Conservation (phyloP, 208 protist genomes). For the Leishmania turanica region DNA sequence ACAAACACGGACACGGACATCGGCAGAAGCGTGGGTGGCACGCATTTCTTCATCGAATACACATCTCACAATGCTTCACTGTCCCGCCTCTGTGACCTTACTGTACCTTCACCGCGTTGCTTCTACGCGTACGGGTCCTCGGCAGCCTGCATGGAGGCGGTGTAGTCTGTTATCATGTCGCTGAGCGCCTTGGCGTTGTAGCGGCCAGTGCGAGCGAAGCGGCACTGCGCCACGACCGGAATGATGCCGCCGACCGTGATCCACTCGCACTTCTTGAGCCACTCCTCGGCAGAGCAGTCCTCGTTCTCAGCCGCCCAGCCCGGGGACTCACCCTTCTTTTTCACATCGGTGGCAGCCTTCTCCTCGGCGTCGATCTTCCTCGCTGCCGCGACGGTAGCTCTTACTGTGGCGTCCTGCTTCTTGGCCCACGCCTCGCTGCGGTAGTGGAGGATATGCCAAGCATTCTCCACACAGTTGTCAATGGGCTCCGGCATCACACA, state of each 20-base stretch:
- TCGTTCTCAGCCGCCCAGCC: constrained; percentile 24
- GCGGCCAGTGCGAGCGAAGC: constrained; percentile 38
- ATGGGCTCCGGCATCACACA: constrained; percentile 30
- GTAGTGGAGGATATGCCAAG: constrained; percentile 43
- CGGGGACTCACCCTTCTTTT: constrained; percentile 2
- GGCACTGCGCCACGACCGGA: constrained; percentile 19
- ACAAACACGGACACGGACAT: background rate
- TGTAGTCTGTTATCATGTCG: constrained; percentile 44
- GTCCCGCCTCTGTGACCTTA: background rate
- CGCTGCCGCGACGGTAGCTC: constrained; percentile 6
- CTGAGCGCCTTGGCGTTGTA: constrained; percentile 48
- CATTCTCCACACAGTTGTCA: constrained; percentile 11
- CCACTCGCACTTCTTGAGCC: constrained; percentile 38
- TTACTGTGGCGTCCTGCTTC: constrained; percentile 19
- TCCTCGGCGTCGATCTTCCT: constrained; percentile 24
- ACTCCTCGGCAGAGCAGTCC: constrained; percentile 26
- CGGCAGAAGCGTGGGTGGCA: background rate
- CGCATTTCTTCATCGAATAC: background rate
- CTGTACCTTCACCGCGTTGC: background rate
- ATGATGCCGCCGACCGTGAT: constrained; percentile 34
- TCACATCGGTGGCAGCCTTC: background rate
- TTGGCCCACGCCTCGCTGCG: constrained; percentile 19
- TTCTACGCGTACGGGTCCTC: background rate
- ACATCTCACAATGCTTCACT: background rate
- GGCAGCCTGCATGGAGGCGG: constrained; percentile 16